Base-by-base conservation (phyloP, 441 rosid genomes). In the Adansonia grandidieri region DNA sequence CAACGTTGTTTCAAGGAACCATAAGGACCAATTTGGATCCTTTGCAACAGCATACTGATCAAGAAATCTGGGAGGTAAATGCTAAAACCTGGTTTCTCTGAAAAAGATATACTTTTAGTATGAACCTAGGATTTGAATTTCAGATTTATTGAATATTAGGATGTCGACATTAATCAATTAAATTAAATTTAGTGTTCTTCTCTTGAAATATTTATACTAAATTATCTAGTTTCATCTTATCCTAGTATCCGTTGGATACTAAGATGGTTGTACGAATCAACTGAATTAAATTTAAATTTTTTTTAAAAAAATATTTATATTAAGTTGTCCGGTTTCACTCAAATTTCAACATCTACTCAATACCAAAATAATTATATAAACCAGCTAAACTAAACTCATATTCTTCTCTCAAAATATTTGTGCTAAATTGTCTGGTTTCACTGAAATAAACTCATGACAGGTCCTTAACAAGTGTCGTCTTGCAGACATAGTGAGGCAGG, bases 1-100 rank as follows among this genome's bases (percentile, higher is more conserved):
- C 98, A 65, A 92, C 97, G 78, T 88, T 95, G 95, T 95, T 95
- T 79, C 97, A 92, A 81, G 99, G 99, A 24, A 95, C 98, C 2
- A 86, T 95, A n/a, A 78, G 97, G 76, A 87, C 86, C 80, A 95
- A 95, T 83, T 84, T 95, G 62, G 99, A 95, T 79, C 98, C 99
- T 15, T 91, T 93, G 60, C 91, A 89, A 74, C 94, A 92, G 78
- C 91, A 90, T 85, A 80, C 85, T 0, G 99, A 96, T 77, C 91
- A 87, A 58, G 88, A 90, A 68, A 92, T 95, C 66, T 93, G 99
- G 99, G 97, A 90, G 98, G 98, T 91, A 20, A 0, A 13, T 62
- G 66, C 5, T 62, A 62, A 62, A 62, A 24, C 66, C 9, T 62
- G 66, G 42, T 28, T 61, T 61, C 42, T 62, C 42, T 62, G 66